Evolutionary conservation across 768 basidiomycete species (phyloP), one percentile per base, ranked within the genome.

Genomic region (Phlebiopsis gigantea): DNA sequence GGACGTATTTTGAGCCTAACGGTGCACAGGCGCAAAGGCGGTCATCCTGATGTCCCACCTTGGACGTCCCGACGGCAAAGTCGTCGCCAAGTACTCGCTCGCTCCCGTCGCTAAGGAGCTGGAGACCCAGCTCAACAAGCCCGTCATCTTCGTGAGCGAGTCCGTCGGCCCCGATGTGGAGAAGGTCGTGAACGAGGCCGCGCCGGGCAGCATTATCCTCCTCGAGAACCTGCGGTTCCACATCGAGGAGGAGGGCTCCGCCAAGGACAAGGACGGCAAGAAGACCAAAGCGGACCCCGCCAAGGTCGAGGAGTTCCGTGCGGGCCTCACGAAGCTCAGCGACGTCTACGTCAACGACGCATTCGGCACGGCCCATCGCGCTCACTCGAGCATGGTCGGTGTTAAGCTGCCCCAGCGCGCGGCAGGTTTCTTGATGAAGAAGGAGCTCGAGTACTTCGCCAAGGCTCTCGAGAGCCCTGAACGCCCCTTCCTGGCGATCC

Each of bases 331-430:
- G 55, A 80, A 79, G 55, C 87, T 99, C 63, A 95, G 95, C 52
- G 94, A 98, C 67, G 88, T 99, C 61, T 98, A 98, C 72, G 79
- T 99, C 71, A 99, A 99, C 76, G 96, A 99, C 71, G 96, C 96
- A 24, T 99, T 99, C 69, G 96, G 96, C 48, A 99, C 96, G 45
- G 96, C 95, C 50, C 96, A 99, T 73, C 93, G 96, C 63, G 94
- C 93, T 8, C 96, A 99, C 72, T 98, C 96, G 0, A 94, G 91
- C 66, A 98, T 99, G 95, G 96, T 99, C 63, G 96, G 96, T 64
- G 80, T 99, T 65, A 84, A 96, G 69, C 81, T 98, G 17, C 85
- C 88, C 6, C 88, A 96, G 72, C 82, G 93, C 63, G 96, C 96
- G 1, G 85, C 96, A 29, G 96, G 96, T 24, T 94, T 97, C 79